Base-by-base conservation (phyloP, 1,284 basidiomycete species). In the Hemileia vastatrix region DNA sequence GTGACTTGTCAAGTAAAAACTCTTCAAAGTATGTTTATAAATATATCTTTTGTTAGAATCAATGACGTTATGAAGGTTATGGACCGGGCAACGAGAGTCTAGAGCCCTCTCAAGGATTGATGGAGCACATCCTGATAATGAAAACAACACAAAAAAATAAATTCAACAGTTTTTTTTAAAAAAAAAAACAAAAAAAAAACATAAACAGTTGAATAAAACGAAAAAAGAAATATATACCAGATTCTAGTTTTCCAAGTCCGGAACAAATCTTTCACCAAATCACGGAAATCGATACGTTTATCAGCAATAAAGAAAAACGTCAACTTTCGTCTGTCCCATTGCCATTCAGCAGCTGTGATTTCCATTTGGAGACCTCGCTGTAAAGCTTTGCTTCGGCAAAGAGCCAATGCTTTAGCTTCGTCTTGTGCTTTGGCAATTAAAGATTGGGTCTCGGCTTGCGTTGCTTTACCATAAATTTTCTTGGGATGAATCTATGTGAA, bases 251-350 rank as follows among this genome's bases (percentile, higher is more conserved):
- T 74, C 68, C 71, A 74, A 50, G 72, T 63, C 84, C 89, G 81
- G 82, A 95, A 94, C 32, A 94, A 78, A 76, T 94, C 91, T 72
- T 89, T 83, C 55, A 94, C 91, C 65, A 97, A 83, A 76, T 96
- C 93, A 69, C 94, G 83, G 79, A 98, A 97, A 78, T 98, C 94
- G 75, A 98, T 93, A 68, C 94, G 81, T 78, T 90, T 91, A 73
- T 94, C 90, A 57, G 93, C 90, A 65, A 93, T 81, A 76, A 95
- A 98, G 79, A 96, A 97, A 80, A 96, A 96, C 0, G 94, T 97
- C 66, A 98, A 79, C 79, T 97, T 96, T 77, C 92, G 87, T 54
- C 94, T 86, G 77, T 96, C 92, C 88, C 90, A 97, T 76, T 98
- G 94, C 80, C 94, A 96, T 78, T 97, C 94, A 32, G 92, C 93